Evolutionary conservation across 345 rosid species (phyloP), one percentile per base, ranked within the genome.

Genomic region (Syzygium jambos): DNA sequence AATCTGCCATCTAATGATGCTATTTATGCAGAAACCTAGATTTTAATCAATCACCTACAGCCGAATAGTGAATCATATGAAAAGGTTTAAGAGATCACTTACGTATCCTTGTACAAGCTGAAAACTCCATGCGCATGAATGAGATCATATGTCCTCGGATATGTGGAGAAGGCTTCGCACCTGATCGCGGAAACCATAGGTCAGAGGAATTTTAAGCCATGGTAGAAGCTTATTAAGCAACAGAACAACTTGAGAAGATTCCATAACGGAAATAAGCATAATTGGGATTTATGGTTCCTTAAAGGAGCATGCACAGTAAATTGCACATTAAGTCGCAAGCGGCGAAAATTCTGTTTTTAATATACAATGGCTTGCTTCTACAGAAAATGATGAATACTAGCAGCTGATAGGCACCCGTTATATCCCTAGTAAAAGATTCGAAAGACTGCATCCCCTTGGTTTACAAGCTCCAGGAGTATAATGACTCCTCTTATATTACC

Each of bases 121-220:
- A 95, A 93, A 68, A 95, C 89, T 19, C 91, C 92, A 91, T 90
- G 90, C 5, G 96, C 95, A 85, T 94, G 97, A 86, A 94, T 91
- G 84, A 95, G 93, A 90, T 94, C 97, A 83, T 95, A 95, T 57
- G 97, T 93, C 89, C 96, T 93, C 2, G 97, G 97, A 89, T 95
- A 94, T n/a, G 97, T 93, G 25, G 97, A 95, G 90, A 95, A 94
- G 10, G 90, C 96, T 78, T 95, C 96, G 85, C 97, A 95, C 97
- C 97, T 95, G 90, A 78, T 27, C 52, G 85, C 84, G 23, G 53
- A 86, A 85, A 51, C 56, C 51, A 23, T 30, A 51, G 25, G 86
- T 84, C 30, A 85, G 23, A 54, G 46, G n/a, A 46, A 52, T 65
- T 30, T 68, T 51, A 85, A 85, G 61, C 86, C 63, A 34, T 21